Evolutionary conservation across 495 filamentous ascomycete genomes (phyloP).

Genomic region (Hypomontagnella monticulosa): DNA sequence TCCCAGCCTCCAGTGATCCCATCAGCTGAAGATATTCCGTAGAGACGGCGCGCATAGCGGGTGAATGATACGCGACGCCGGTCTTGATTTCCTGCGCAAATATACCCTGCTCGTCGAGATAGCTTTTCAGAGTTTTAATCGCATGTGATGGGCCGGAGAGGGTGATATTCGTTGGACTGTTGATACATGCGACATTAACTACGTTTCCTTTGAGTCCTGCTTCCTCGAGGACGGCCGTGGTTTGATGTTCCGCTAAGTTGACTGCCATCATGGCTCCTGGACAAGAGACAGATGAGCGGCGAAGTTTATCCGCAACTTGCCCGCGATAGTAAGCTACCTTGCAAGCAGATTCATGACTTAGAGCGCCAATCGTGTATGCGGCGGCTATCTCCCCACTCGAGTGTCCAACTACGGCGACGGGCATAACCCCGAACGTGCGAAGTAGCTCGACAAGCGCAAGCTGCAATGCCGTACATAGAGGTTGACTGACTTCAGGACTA

Average conservation of each 20-base stretch:
- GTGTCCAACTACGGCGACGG: conserved; percentile 50
- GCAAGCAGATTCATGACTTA: background rate
- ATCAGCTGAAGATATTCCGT: conserved; percentile 44
- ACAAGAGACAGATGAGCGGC: background rate
- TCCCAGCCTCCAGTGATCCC: conserved; percentile 9
- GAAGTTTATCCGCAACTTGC: background rate
- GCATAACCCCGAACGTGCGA: conserved; percentile 51
- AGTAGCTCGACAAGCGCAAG: conserved; percentile 61
- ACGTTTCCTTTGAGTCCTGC: background rate
- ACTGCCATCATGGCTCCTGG: conserved; percentile 52
- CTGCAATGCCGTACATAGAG: conserved; percentile 54
- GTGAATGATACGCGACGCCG: conserved; percentile 54
- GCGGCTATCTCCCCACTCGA: conserved; percentile 55
- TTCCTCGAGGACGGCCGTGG: background rate
- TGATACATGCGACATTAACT: conserved; percentile 56
- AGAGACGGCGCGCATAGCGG: conserved; percentile 47
- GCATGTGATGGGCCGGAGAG: conserved; percentile 48
- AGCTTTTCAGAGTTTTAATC: conserved; percentile 46
- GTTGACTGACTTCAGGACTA: conserved; percentile 48
- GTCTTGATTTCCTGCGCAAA: conserved; percentile 55
- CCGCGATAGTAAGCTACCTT: conserved; percentile 15
- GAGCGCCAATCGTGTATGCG: conserved; percentile 19
- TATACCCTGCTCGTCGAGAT: conserved; percentile 37
- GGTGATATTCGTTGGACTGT: conserved; percentile 56
- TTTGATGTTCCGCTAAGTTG: conserved; percentile 36